Evolutionary conservation across 2,329 filamentous ascomycete genomes (phyloP), one percentile per base, ranked within the genome.

Genomic region (Chaetomiaceae sp.): DNA sequence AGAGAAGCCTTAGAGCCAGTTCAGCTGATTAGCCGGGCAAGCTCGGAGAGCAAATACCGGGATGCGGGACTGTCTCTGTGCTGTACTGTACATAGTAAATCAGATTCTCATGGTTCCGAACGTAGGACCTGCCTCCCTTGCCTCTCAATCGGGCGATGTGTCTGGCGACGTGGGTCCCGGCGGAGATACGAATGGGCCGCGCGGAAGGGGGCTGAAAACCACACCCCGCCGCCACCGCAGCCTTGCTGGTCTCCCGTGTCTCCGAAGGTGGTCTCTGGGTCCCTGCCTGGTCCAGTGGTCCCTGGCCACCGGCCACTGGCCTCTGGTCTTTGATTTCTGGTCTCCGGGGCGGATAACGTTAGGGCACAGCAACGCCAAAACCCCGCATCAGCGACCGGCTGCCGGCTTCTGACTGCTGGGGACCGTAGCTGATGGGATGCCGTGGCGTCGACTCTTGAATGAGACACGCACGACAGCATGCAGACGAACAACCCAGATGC

Each of bases 391-490:
- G n/a, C n/a, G n/a, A n/a, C n/a, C n/a, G n/a, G n/a, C n/a, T n/a
- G n/a, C n/a, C n/a, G n/a, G n/a, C n/a, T n/a, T n/a, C n/a, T n/a
- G n/a, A n/a, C n/a, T n/a, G n/a, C n/a, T n/a, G n/a, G n/a, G n/a
- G n/a, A n/a, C n/a, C n/a, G n/a, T n/a, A n/a, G n/a, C n/a, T n/a
- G n/a, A n/a, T n/a, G n/a, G n/a, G n/a, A n/a, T n/a, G n/a, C n/a
- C n/a, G n/a, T n/a, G n/a, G n/a, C n/a, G n/a, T n/a, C n/a, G 9
- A 18, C 13, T 13, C 40, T 4, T 11, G 25, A 38, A 25, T 40
- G 33, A 27, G 14, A 40, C 48, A 48, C 30, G n/a, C n/a, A n/a
- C n/a, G n/a, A n/a, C n/a, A n/a, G 44, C 34, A 47, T 33, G 36
- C 20, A 43, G 27, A 34, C 50, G 5, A 20, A 14, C 11, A 14